Conservation (phyloP, 495 filamentous ascomycete genomes). For the Penicillium daleae region DNA sequence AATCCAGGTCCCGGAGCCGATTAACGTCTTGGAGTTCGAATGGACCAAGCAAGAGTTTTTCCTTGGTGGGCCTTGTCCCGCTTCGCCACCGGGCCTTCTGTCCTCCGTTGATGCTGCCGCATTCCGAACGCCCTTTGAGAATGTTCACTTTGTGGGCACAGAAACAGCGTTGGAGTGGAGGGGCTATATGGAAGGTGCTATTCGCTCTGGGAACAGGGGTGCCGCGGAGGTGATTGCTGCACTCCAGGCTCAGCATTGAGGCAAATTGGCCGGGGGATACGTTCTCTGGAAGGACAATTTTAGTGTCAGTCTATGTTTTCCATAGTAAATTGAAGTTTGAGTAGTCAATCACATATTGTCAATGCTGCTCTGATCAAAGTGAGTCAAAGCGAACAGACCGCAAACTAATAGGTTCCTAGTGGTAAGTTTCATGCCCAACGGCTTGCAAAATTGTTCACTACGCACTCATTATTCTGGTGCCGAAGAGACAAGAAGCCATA, state of each 20-base stretch:
- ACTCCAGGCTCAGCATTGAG: not conserved
- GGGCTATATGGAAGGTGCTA: slow-evolving; percentile 55
- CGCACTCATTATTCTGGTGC: too few species aligned
- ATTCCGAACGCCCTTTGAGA: slow-evolving; percentile 29
- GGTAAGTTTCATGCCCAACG: too few species aligned
- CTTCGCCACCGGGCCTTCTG: slow-evolving; percentile 28
- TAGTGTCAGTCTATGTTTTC: not conserved
- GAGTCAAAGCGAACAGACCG: too few species aligned
- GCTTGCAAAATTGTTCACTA: too few species aligned
- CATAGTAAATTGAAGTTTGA: not conserved
- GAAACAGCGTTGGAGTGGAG: slow-evolving; percentile 47
- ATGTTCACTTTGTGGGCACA: slow-evolving; percentile 50
- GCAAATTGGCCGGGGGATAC: not conserved
- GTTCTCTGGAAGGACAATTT: not conserved
- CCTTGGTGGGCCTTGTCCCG: slow-evolving; percentile 21
- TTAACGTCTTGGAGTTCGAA: slow-evolving; percentile 22
- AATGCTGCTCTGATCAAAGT: not conserved
- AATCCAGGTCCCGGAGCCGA: slow-evolving; percentile 6
- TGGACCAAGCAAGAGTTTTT: slow-evolving; percentile 13
- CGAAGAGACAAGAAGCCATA: not conserved
- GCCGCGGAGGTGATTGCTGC: slow-evolving; percentile 38
- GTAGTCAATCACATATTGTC: not conserved
- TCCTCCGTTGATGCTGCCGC: slow-evolving; percentile 19
- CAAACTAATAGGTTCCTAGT: too few species aligned
- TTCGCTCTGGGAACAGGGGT: slow-evolving; percentile 38